These are phyloP conservation scores for Leucocoprinus gongylophorus DNA, from an alignment of 1,284 basidiomycete species.

Conservation along the genomic window DNA sequence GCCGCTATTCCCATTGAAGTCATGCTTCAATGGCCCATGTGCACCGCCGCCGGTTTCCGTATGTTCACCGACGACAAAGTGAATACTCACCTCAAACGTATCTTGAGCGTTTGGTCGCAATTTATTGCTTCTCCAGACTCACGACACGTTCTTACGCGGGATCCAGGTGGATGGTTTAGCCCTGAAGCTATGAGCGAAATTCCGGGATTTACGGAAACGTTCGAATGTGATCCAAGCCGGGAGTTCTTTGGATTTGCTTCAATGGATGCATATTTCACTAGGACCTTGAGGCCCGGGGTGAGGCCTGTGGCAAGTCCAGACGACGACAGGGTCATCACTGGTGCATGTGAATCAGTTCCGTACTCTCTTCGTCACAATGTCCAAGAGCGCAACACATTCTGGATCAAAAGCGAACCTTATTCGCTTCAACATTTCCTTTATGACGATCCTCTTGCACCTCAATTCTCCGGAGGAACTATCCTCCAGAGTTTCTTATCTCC, in stretches of 20 bases:
- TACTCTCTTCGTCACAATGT: slow-evolving; percentile 25
- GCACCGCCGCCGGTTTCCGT: slow-evolving; percentile 22
- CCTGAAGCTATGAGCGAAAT: not conserved
- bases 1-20: slow-evolving; percentile 35
- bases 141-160: slow-evolving; percentile 30
- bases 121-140: slow-evolving; percentile 41
- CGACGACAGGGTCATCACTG: slow-evolving; percentile 31
- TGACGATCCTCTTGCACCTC: slow-evolving; percentile 15
- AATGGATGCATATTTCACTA: slow-evolving; percentile 43
- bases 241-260: slow-evolving; percentile 30
- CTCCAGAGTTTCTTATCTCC: slow-evolving; percentile 49
- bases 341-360: slow-evolving; percentile 30
- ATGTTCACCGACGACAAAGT: slow-evolving; percentile 17
- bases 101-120: slow-evolving; percentile 42
- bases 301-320: slow-evolving; percentile 23
- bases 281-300: slow-evolving; percentile 25
- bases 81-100: slow-evolving; percentile 26
- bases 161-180: slow-evolving; percentile 8
- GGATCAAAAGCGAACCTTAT: slow-evolving; percentile 25
- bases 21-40: slow-evolving; percentile 44
- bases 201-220: not conserved
- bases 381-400: slow-evolving; percentile 17
- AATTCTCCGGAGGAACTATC: slow-evolving; percentile 44
- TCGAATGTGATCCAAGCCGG: not conserved
- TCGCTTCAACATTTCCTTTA: slow-evolving; percentile 33